phyloP scores from a whole-genome alignment of 306 rosid genomes.

The Dalbergia cultrata region DNA sequence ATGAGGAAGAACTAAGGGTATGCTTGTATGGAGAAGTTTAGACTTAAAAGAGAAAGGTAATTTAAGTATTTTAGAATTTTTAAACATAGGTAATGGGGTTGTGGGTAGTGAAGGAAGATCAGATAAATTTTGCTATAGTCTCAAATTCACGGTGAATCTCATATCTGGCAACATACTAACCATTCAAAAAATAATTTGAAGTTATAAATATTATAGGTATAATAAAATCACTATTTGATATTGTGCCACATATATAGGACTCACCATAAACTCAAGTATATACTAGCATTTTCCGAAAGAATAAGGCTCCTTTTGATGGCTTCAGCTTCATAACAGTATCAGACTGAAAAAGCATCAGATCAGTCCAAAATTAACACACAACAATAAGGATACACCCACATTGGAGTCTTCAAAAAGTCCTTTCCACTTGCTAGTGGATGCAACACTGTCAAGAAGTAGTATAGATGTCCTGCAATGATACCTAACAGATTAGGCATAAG shows the following conservation, averaged over 20 bases:
- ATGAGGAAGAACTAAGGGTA: conserved; percentile 23
- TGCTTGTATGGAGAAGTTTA: neutral
- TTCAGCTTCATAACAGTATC: conserved; percentile 3
- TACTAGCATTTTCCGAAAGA: no score
- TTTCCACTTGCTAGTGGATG: conserved; percentile 94
- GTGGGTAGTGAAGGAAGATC: neutral
- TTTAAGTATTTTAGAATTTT: neutral
- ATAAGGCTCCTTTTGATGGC: conserved; percentile 6
- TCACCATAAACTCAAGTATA: no score
- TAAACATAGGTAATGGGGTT: neutral
- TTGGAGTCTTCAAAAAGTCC: conserved; percentile 80
- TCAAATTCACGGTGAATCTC: no score
- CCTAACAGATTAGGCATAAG: conserved; percentile 78
- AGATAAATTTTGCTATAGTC: no score
- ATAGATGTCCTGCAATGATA: conserved; percentile 94
- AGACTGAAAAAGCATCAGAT: neutral
- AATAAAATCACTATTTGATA: no score
- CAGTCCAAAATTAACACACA: neutral
- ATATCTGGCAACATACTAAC: no score
- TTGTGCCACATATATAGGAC: no score
- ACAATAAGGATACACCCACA: conserved; percentile 93
- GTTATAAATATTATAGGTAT: no score
- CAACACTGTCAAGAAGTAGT: conserved; percentile 93
- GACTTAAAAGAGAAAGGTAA: neutral
- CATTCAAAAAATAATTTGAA: no score